Evolutionary conservation across 2,329 filamentous ascomycete species (phyloP).

Genomic region (Bipolaris sorokiniana): DNA sequence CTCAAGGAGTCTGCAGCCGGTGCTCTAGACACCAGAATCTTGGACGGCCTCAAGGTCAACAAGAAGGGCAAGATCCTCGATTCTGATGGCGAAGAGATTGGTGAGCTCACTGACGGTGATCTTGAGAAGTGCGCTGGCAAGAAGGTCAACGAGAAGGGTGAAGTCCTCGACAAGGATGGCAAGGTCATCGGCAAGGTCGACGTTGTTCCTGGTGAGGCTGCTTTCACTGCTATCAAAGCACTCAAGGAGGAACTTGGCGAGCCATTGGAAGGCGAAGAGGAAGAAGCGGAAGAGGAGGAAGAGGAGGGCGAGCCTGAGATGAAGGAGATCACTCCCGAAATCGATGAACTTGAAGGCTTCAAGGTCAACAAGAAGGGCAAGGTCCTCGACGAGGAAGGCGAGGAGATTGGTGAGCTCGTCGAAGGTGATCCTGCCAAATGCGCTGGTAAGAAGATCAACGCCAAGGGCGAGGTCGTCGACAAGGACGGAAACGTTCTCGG

Average conservation of each 20-base stretch:
- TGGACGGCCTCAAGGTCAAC: conserved; percentile 62
- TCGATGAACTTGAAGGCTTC: conserved; percentile 58
- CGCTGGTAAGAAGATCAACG: conserved; percentile 69
- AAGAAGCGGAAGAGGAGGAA: conserved; percentile 1
- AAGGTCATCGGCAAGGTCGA: conserved; percentile 58
- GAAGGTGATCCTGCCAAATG: conserved; percentile 67
- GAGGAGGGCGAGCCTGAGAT: conserved; percentile 47
- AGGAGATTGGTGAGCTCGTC: conserved; percentile 59
- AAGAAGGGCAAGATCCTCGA: conserved; percentile 63
- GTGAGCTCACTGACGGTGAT: conserved; percentile 57
- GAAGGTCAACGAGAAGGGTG: conserved; percentile 58
- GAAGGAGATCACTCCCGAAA: conserved; percentile 51
- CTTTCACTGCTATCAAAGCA: conserved; percentile 57
- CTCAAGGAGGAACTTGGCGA: conserved; percentile 55
- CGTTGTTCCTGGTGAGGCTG: conserved; percentile 57
- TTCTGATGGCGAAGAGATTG: conserved; percentile 59
- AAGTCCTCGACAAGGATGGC: conserved; percentile 58
- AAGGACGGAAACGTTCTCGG: conserved; percentile 68
- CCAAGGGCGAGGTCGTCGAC: conserved; percentile 68
- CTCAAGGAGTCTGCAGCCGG: conserved; percentile 51
- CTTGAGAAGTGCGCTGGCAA: conserved; percentile 53
- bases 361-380: conserved; percentile 66
- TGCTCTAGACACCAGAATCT: conserved; percentile 55
- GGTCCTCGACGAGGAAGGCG: conserved; percentile 60
- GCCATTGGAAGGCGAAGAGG: conserved; percentile 25